phyloP scores from a whole-genome alignment of 345 rosid species.

The Eucalyptus polybractea region DNA sequence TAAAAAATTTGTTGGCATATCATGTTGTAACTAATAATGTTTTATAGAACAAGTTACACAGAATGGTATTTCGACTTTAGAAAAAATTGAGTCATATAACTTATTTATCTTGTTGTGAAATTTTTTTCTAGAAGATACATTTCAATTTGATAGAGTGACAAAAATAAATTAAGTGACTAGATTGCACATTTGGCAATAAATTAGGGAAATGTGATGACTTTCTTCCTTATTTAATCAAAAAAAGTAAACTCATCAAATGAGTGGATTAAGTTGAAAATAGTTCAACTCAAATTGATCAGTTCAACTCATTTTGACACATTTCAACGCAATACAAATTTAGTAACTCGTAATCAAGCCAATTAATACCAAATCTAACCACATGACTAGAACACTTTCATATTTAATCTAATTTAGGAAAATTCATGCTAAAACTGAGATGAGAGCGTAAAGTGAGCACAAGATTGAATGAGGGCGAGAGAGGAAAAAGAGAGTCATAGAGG shows the following conservation, averaged over 20 bases:
- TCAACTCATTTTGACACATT: no score
- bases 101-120: rapidly evolving
- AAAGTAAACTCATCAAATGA: no score
- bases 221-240: background rate
- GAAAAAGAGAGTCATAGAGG: no score
- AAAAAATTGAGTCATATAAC: background rate
- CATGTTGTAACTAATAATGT: background rate
- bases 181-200: background rate
- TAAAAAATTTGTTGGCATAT: background rate
- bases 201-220: background rate
- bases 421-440: no score
- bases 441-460: no score
- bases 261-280: rapidly evolving
- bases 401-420: no score
- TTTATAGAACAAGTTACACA: background rate
- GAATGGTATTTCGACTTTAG: background rate
- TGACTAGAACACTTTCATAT: no score
- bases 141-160: background rate
- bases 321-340: no score
- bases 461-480: no score
- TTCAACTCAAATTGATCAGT: no score
- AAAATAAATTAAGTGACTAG: background rate
- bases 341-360: no score
- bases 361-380: no score
- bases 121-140: background rate